A percentile compares a stretch with the other conserved stretches of the same genome.
Conservation (phyloP, 2,329 filamentous ascomycete species). For the Fusarium beomiforme region DNA sequence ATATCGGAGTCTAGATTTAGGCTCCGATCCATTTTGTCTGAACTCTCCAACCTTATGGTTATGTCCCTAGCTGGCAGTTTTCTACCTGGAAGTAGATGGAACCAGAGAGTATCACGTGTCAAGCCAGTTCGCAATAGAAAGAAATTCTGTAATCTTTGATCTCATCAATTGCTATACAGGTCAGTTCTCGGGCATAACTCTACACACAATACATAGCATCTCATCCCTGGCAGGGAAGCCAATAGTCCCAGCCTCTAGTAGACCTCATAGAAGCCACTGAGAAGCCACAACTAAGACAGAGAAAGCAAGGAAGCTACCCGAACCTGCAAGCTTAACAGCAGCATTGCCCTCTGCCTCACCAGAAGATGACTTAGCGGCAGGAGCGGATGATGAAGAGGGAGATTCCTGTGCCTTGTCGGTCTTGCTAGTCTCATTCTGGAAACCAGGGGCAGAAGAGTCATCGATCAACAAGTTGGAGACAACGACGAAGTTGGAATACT, state of each 20-base stretch:
- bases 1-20: neutral
- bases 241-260: too few relatives aligned
- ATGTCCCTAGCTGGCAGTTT: too few relatives aligned
- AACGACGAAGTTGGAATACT: neutral
- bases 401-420: neutral
- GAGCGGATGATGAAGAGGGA: neutral
- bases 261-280: neutral
- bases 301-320: neutral
- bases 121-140: too few relatives aligned
- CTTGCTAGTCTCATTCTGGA: neutral
- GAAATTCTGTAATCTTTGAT: neutral
- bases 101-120: too few relatives aligned
- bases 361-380: neutral
- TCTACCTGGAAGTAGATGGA: too few relatives aligned
- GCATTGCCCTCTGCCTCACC: neutral
- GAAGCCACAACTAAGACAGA: neutral
- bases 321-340: neutral
- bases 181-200: accelerated
- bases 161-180: neutral
- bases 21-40: neutral
- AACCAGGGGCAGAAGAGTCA: neutral
- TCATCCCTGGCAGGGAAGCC: too few relatives aligned
- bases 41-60: too few relatives aligned
- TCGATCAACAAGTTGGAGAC: conserved; percentile 16
- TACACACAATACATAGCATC: too few relatives aligned